Base-by-base conservation (phyloP, 2,329 filamentous ascomycete genomes). In the Leptodontidium sp. region DNA sequence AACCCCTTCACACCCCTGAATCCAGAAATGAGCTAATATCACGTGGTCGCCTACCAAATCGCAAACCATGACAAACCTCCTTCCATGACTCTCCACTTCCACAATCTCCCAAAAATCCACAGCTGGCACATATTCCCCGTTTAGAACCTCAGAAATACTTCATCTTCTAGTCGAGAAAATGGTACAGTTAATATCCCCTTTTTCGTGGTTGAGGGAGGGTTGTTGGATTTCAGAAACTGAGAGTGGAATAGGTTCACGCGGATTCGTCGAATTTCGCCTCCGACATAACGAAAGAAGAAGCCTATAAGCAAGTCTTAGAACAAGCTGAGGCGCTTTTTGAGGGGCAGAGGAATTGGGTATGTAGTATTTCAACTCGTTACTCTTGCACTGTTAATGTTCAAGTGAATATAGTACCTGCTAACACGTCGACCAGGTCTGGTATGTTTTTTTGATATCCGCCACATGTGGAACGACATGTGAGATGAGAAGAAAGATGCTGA, bases 261-360 rank as follows among this genome's bases (percentile, higher is more conserved):
- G 92, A 95, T 77, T 88, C 92, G 2, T 92, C 91, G 64, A 93
- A 88, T 75, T 95, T 95, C 80, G 84, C 83, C 61, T 77, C 84
- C 15, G 88, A 87, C 72, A 80, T 93, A 69, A 88, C 85, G 64
- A 95, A 94, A 80, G 83, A 87, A 68, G 88, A 92, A 70, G 91
- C 90, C 29, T 94, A 94, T 73, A 84, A 87, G 71, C 92, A 94
- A 75, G 88, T 95, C 1, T 81, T 94, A 14, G 83, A 90, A 63
- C 90, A 94, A 77, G 89, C 91, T 0, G 84, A 87, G 70, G 88
- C 88, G 0, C 82, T 96, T 0, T 89, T 93, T 73, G 85, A 89
- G 29, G 91, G 85, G 7, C 92, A 95, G 78, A 85, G 89, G 62
- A 94, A 95, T 77, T 95, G 93, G 93, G 92, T 94, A 81, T 73